Evolutionary conservation across 1,139 yeast species (phyloP).

Genomic region (Nakaseomyces sp.): DNA sequence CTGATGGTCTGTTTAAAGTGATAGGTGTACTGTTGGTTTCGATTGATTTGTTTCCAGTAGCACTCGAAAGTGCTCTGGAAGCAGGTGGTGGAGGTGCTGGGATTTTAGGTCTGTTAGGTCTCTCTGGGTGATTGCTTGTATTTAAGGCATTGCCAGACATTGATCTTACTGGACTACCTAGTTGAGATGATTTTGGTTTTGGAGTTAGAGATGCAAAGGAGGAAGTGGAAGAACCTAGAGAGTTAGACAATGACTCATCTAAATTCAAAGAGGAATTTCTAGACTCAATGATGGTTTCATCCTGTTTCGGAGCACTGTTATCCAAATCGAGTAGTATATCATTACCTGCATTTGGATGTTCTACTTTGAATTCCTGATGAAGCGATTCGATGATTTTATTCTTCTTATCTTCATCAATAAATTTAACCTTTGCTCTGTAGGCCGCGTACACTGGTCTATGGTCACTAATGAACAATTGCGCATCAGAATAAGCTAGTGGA

Average conservation of each 20-base stretch:
- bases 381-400: slow-evolving; percentile 43
- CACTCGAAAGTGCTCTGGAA: slow-evolving; percentile 3
- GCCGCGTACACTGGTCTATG: slow-evolving; percentile 88
- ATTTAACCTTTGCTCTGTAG: slow-evolving; percentile 52
- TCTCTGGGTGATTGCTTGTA: not conserved
- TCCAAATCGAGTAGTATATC: not conserved
- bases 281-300: not conserved
- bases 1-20: not conserved
- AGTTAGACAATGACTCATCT: not conserved
- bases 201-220: slow-evolving; percentile 6
- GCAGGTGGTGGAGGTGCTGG: slow-evolving; percentile 31
- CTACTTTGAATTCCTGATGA: slow-evolving; percentile 40
- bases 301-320: not conserved
- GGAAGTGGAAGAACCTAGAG: not conserved
- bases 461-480: slow-evolving; percentile 60
- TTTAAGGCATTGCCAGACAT: slow-evolving; percentile 7
- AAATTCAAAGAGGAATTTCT: not conserved
- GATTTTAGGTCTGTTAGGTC: slow-evolving; percentile 15
- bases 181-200: slow-evolving; percentile 12
- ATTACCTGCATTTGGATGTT: slow-evolving; percentile 21
- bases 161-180: slow-evolving; percentile 8
- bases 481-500: slow-evolving; percentile 53
- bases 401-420: slow-evolving; percentile 52
- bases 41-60: not conserved
- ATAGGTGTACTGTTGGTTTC: not conserved